These are phyloP conservation scores for Coprinopsis strossmayeri DNA, from an alignment of 768 basidiomycete species.

Conservation along the genomic window DNA sequence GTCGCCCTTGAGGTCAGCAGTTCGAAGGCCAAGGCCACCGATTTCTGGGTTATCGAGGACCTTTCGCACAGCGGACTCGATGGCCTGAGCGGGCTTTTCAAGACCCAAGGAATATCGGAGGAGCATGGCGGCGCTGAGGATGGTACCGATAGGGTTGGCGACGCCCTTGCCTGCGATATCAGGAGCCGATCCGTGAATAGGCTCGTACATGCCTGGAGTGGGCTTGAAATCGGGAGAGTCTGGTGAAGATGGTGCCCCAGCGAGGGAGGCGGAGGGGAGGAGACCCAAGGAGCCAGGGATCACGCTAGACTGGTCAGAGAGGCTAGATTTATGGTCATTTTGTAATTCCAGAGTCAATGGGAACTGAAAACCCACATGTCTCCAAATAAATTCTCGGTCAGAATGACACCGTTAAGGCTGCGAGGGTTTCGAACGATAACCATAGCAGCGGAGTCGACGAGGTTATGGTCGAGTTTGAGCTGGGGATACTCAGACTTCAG, in stretches of 20 bases:
- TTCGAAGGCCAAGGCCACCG: constrained; percentile 76
- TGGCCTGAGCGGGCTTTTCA: constrained; percentile 74
- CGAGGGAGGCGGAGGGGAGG: constrained; percentile 92
- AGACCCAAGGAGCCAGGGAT: constrained; percentile 97
- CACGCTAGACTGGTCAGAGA: constrained; percentile 95
- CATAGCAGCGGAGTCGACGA: constrained; percentile 97
- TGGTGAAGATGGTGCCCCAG: constrained; percentile 69
- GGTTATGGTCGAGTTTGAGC: constrained; percentile 79
- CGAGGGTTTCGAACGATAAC: constrained; percentile 82
- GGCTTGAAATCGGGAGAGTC: constrained; percentile 62
- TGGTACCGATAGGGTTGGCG: constrained; percentile 93
- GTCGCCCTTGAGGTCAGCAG: constrained; percentile 82
- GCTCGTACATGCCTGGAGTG: constrained; percentile 89
- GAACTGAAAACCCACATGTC: constrained; percentile 70
- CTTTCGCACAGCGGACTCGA: constrained; percentile 88
- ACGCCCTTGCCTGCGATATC: constrained; percentile 93
- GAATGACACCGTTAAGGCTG: constrained; percentile 90
- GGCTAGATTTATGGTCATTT: constrained; percentile 45
- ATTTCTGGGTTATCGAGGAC: constrained; percentile 65
- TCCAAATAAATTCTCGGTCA: constrained; percentile 95
- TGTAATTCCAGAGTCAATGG: no score
- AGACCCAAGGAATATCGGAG: constrained; percentile 91
- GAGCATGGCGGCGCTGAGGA: constrained; percentile 90
- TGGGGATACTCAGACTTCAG: constrained; percentile 84
- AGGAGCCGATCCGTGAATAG: constrained; percentile 92